Base-by-base conservation (phyloP, 441 rosid genomes). In the Populus trichocarpa region DNA sequence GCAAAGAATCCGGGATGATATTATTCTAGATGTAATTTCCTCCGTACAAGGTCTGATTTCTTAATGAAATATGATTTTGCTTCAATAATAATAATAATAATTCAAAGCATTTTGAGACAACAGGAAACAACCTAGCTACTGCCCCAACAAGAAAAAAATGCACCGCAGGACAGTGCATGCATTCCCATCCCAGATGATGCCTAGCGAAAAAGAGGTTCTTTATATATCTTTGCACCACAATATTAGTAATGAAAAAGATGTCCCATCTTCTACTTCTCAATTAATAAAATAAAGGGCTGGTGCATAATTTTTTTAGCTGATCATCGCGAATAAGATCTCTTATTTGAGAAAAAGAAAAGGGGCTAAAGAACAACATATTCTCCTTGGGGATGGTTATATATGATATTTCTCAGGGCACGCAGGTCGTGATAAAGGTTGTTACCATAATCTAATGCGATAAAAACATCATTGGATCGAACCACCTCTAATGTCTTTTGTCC, bases 341-440 rank as follows among this genome's bases (percentile, higher is more conserved):
- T 25, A 0, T 40, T 38, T 8, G 3, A 32, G 12, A 74, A 32
- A 57, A 25, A 40, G 14, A 33, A n/a, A 76, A 77, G 50, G 68
- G 78, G 16, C 14, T 11, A 69, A 68, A 76, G 79, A 76, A 77
- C 71, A 77, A 72, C 74, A 77, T 33, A 33, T 77, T 77, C 72
- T 77, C 61, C 40, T 25, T 5, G 18, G 40, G 59, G 13, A 12
- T 30, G 73, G 53, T 71, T 18, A 63, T 13, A 7, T 33, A 20
- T 26, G 28, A 26, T 70, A 50, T 71, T 75, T 75, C 61, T 67
- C 8, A 72, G 4, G 65, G 11, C 32, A 38, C 20, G 8, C 25
- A 22, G 22, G 35, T 50, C 25, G 11, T 50, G 12, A 16, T 25
- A 42, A 30, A 33, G 36, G 5, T 6, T 18, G 61, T 30, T 40